Conservation (phyloP, 352 stramenopile genomes). For the Hyaloperonospora arabidopsidis region DNA sequence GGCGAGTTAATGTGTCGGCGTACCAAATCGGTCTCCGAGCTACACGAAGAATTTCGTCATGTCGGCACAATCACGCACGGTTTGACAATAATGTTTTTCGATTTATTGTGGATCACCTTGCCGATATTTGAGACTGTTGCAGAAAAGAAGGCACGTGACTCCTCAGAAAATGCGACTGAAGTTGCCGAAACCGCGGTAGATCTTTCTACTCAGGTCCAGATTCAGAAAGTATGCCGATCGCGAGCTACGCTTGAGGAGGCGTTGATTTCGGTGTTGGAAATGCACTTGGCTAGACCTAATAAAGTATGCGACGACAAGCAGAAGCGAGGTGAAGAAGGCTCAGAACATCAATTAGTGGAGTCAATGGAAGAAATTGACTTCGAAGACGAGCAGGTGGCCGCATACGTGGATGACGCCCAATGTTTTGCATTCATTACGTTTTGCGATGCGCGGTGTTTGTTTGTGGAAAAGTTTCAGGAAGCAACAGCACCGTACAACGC, state of each 20-base stretch:
- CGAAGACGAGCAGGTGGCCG: conserved; percentile 37
- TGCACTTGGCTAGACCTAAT: conserved; percentile 55
- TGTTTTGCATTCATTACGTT: conserved; percentile 65
- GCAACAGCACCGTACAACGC: conserved; percentile 43
- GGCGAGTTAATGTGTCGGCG: conserved; percentile 42
- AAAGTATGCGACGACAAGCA: conserved; percentile 20
- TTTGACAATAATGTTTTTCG: conserved; percentile 60
- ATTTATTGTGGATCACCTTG: conserved; percentile 65
- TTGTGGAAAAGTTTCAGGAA: conserved; percentile 77
- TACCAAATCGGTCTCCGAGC: conserved; percentile 33
- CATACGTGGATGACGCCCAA: conserved; percentile 61
- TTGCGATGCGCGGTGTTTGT: conserved; percentile 73
- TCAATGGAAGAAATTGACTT: conserved; percentile 67
- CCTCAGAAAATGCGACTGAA: conserved; percentile 3
- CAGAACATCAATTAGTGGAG: conserved; percentile 18
- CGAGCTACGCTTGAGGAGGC: conserved; percentile 49
- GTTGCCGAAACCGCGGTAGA: conserved; percentile 6
- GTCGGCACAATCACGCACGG: conserved; percentile 58
- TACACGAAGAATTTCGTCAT: conserved; percentile 49
- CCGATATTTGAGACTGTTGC: conserved; percentile 49
- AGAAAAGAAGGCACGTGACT: conserved; percentile 24
- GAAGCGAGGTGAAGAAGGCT: conserved; percentile 20
- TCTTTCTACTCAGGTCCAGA: conserved; percentile 20
- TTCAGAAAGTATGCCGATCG: conserved; percentile 34
- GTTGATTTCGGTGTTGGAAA: conserved; percentile 58